Evolutionary conservation across 1,139 yeast genomes (phyloP), one percentile per base, ranked within the genome.

Genomic region (Zygoascus hellenicus): DNA sequence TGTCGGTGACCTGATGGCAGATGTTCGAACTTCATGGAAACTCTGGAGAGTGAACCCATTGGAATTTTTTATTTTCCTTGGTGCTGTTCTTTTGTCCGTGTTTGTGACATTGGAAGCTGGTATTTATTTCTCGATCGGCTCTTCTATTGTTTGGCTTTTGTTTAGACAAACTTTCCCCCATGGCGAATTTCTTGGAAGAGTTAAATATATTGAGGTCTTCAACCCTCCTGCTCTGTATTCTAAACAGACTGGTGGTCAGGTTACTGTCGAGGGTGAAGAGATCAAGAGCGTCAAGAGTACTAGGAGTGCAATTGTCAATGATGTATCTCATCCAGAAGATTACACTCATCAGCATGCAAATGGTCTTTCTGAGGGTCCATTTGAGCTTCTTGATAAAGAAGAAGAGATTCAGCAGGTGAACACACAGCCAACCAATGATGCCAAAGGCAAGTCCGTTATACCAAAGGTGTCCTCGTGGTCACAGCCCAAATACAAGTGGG

Each of bases 61-160:
- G 14, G 97, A 90, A 65, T 77, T 78, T 58, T 76, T 81, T 38
- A 83, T 89, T 46, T 90, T 88, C 67, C 43, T 89, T 6, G 77
- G 81, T 52, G 89, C 90, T 36, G 87, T 90, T 11, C 60, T 90
- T 48, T 75, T 90, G 58, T 80, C 95, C 16, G 84, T 90, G 6
- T 89, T 90, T 58, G 71, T 90, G 5, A 72, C 88, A 10, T 85
- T 90, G 62, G 97, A 90, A 66, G 72, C 80, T 58, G 97, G 96
- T 68, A 84, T 90, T 57, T 90, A 90, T 69, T 89, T 88, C 66
- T 90, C 96, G 39, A 77, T 88, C 56, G 82, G 84, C 61, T 92
- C 96, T 47, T 85, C 96, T 39, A 77, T 76, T 54, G 96, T 89
- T 16, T 74, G 80, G 36, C 69, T 89, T 53, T 70, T 90, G 49